These are phyloP conservation scores for Drechslerella stenobrocha DNA, from an alignment of 2,329 filamentous ascomycete genomes.

Conservation along the genomic window DNA sequence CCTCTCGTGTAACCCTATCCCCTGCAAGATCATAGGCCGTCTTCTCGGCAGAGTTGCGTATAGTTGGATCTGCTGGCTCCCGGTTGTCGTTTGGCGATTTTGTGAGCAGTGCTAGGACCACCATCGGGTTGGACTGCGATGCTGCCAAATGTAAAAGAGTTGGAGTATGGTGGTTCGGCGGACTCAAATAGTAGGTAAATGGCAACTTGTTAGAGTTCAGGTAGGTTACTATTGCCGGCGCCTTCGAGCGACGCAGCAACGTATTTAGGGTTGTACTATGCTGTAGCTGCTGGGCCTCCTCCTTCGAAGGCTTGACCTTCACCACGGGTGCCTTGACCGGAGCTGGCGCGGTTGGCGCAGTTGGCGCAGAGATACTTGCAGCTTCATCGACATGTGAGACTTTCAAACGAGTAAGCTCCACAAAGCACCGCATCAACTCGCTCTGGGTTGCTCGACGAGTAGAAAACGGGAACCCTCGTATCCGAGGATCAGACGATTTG, in stretches of 20 bases:
- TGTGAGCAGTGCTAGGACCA: slow-evolving; percentile 75
- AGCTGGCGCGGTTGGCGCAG: slow-evolving; percentile 54
- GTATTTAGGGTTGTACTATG: slow-evolving; percentile 89
- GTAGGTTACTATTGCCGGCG: slow-evolving; percentile 83
- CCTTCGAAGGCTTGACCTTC: slow-evolving; percentile 71
- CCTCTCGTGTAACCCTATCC: slow-evolving; percentile 81
- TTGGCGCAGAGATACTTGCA: slow-evolving; percentile 56
- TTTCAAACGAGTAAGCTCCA: slow-evolving; percentile 89
- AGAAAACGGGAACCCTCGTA: slow-evolving; percentile 89
- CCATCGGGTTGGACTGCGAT: slow-evolving; percentile 73
- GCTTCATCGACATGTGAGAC: slow-evolving; percentile 74
- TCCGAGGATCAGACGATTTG: slow-evolving; percentile 73
- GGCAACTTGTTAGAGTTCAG: slow-evolving; percentile 73
- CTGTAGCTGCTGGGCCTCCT: slow-evolving; percentile 77
- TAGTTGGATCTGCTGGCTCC: slow-evolving; percentile 68
- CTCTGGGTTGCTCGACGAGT: slow-evolving; percentile 89
- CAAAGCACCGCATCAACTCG: slow-evolving; percentile 90
- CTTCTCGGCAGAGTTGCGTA: slow-evolving; percentile 74
- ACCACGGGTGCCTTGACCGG: slow-evolving; percentile 59
- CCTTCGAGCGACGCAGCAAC: slow-evolving; percentile 83
- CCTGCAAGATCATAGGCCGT: slow-evolving; percentile 84
- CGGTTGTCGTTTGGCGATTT: slow-evolving; percentile 61
- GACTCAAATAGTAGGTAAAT: slow-evolving; percentile 76
- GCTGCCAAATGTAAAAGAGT: slow-evolving; percentile 85
- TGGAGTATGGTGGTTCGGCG: slow-evolving; percentile 56